These are phyloP conservation scores for Naegleria gruberi DNA, from an alignment of 208 protist species.

Conservation along the genomic window DNA sequence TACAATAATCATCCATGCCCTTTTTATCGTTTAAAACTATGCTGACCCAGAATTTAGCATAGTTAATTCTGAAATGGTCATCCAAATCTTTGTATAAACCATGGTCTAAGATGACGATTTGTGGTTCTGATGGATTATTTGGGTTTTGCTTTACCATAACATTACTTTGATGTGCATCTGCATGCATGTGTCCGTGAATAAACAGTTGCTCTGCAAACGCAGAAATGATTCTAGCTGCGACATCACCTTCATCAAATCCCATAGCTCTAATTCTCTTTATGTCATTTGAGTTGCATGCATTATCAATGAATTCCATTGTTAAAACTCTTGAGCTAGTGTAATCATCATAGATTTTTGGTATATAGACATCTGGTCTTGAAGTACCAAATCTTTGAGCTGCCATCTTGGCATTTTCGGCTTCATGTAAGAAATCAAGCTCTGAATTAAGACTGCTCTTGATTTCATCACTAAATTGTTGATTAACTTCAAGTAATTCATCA, in stretches of 20 bases:
- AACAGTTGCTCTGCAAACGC: not conserved
- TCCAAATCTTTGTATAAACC: slow-evolving; percentile 34
- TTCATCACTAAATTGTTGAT: not conserved
- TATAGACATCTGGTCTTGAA: not conserved
- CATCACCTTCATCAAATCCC: not conserved
- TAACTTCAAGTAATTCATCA: not conserved
- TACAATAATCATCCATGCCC: not conserved
- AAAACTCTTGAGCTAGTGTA: slow-evolving; percentile 42
- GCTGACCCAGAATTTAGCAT: not conserved
- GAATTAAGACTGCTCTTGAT: not conserved
- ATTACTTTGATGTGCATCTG: slow-evolving; percentile 42
- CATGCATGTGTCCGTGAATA: slow-evolving; percentile 46
- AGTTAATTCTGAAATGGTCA: not conserved
- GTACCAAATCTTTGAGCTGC: slow-evolving; percentile 3
- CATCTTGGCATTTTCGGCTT: slow-evolving; percentile 19
- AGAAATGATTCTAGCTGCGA: not conserved
- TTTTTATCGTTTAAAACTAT: not conserved
- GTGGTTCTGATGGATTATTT: not conserved
- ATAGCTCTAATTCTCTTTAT: not conserved
- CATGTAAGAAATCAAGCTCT: slow-evolving; percentile 11
- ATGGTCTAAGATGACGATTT: slow-evolving; percentile 39
- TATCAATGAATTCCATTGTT: slow-evolving; percentile 53
- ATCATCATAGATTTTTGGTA: slow-evolving; percentile 27
- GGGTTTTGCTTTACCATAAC: not conserved
- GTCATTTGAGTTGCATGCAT: slow-evolving; percentile 19